These are phyloP conservation scores for Micromonas commoda DNA, from an alignment of 139 green algal species.

Conservation along the genomic window DNA sequence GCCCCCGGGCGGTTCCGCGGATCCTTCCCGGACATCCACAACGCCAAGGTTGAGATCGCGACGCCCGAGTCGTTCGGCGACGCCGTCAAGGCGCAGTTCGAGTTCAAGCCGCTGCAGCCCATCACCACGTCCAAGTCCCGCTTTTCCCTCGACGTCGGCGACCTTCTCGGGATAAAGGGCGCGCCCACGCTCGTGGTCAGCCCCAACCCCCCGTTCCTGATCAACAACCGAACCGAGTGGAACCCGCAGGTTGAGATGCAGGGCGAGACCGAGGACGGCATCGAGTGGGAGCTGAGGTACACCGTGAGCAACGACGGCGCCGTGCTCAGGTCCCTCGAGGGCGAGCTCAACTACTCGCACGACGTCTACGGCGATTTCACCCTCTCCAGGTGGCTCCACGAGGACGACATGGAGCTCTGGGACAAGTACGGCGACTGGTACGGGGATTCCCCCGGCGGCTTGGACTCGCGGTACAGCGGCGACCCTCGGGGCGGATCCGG, in stretches of 20 bases:
- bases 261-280: background rate
- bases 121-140: background rate
- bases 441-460: background rate
- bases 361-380: background rate
- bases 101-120: background rate
- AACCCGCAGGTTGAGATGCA: background rate
- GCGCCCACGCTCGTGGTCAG: background rate
- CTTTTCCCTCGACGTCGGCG: background rate
- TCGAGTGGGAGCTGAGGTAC: background rate
- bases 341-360: background rate
- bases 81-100: background rate
- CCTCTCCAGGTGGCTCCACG: background rate
- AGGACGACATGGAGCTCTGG: background rate
- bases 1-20: background rate
- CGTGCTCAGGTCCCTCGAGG: background rate
- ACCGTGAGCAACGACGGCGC: background rate
- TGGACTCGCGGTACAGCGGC: background rate
- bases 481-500: background rate
- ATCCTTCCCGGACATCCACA: background rate
- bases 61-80: background rate
- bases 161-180: background rate
- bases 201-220: background rate
- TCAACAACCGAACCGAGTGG: background rate
- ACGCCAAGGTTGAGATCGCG: background rate
- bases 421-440: background rate